These are phyloP conservation scores for Senna tora DNA, from an alignment of 306 rosid genomes.

Conservation along the genomic window DNA sequence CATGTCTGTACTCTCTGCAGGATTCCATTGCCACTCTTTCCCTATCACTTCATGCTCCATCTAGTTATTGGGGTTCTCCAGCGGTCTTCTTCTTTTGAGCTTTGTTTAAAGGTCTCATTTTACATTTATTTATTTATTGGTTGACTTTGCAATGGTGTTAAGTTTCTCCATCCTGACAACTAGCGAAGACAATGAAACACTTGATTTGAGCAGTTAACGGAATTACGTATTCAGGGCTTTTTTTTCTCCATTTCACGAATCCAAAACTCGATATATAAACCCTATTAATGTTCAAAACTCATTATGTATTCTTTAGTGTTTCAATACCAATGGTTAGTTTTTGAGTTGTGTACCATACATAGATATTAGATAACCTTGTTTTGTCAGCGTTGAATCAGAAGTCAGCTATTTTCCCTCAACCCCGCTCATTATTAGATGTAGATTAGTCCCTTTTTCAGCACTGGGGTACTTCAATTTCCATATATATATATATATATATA, in stretches of 20 bases:
- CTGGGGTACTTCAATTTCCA: not conserved
- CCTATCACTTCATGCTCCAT: not conserved
- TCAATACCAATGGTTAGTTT: not conserved
- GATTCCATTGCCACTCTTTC: not conserved
- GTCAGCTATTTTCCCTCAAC: not conserved
- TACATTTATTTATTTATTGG: not conserved
- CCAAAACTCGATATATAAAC: not conserved
- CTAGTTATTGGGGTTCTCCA: not conserved
- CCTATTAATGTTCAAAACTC: not conserved
- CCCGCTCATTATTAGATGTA: not conserved
- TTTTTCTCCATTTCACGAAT: not conserved
- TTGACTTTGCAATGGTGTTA: not conserved
- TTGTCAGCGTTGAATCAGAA: not conserved
- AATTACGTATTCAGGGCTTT: not conserved
- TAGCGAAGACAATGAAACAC: not conserved
- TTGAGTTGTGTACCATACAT: not conserved
- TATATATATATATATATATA: not conserved
- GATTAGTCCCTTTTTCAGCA: not conserved
- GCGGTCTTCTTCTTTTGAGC: not conserved
- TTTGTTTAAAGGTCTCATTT: constrained; percentile 1
- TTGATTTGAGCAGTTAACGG: not conserved
- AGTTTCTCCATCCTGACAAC: not conserved
- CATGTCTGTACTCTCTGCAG: constrained; percentile 3
- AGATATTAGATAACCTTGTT: not conserved
- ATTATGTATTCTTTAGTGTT: not conserved